Percentiles rank a stretch among this genome's conserved stretches.
phyloP scores from a whole-genome alignment of 2,329 filamentous ascomycete species.

The Pyricularia grisea region DNA sequence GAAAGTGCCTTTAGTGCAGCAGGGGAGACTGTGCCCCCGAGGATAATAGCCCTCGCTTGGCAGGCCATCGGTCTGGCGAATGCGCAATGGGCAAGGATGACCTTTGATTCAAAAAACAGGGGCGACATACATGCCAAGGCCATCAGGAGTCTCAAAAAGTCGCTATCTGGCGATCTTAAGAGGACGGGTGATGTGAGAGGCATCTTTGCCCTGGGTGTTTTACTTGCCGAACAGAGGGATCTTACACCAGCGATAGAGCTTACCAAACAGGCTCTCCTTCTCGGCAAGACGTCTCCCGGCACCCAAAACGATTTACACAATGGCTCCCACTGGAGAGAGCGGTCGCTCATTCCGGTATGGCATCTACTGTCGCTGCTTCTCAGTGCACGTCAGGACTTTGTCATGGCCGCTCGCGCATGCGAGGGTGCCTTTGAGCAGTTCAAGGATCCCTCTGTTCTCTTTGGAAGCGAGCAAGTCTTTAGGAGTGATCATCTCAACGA shows the following conservation, averaged over 20 bases:
- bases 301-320: conserved; percentile 30
- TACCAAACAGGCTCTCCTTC: conserved; percentile 65
- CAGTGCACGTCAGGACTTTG: conserved; percentile 77
- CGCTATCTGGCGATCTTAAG: conserved; percentile 57
- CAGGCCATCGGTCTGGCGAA: conserved; percentile 78
- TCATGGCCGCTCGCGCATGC: conserved; percentile 71
- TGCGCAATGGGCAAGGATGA: conserved; percentile 78
- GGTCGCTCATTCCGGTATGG: conserved; percentile 71
- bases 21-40: conserved; percentile 38
- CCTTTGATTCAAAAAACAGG: conserved; percentile 63
- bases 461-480: conserved; percentile 52
- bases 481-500: conserved; percentile 61
- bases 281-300: conserved; percentile 38
- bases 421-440: conserved; percentile 91
- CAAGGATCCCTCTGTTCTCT: conserved; percentile 58
- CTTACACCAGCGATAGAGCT: conserved; percentile 72
- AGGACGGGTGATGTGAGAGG: conserved; percentile 63
- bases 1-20: conserved; percentile 8
- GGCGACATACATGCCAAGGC: conserved; percentile 69
- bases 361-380: conserved; percentile 81
- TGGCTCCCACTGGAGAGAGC: conserved; percentile 51
- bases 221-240: conserved; percentile 83
- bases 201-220: conserved; percentile 69
- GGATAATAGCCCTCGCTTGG: conserved; percentile 62
- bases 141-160: conserved; percentile 64